Percentiles rank a stretch among this genome's conserved stretches.
Evolutionary conservation across 1,284 basidiomycete species (phyloP).

Genomic region (Golubevia pallescens): DNA sequence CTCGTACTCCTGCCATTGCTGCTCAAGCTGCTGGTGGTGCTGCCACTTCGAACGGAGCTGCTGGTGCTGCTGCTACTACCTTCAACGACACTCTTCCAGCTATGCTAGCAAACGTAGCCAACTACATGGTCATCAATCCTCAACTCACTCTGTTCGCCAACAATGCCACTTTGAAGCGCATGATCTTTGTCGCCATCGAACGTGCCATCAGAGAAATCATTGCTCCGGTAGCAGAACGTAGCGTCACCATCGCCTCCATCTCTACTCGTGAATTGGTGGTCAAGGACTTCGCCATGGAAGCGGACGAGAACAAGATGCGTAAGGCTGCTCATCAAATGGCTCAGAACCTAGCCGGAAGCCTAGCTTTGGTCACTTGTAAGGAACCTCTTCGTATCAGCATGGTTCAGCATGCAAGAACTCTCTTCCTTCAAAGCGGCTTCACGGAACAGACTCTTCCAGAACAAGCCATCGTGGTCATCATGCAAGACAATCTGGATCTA

Average conservation of each 20-base stretch:
- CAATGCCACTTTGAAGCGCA: conserved; percentile 86
- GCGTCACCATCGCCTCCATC: conserved; percentile 98
- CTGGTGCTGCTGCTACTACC: conserved; percentile 62
- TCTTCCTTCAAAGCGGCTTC: conserved; percentile 78
- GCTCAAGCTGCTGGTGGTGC: conserved; percentile 29
- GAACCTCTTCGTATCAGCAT: conserved; percentile 94
- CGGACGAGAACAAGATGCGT: conserved; percentile 86
- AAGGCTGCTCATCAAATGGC: conserved; percentile 95
- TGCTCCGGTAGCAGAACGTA: conserved; percentile 94
- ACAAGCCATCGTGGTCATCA: conserved; percentile 75
- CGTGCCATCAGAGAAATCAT: conserved; percentile 97
- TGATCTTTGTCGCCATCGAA: conserved; percentile 89
- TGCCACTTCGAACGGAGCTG: conserved; percentile 29
- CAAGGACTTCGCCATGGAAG: conserved; percentile 96
- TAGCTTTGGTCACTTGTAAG: conserved; percentile 97
- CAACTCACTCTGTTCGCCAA: conserved; percentile 72
- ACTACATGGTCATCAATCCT: conserved; percentile 78
- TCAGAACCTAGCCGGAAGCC: conserved; percentile 91
- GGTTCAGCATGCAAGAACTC: conserved; percentile 65
- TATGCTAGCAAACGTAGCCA: conserved; percentile 77
- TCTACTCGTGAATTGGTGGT: conserved; percentile 93
- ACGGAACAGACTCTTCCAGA: conserved; percentile 75
- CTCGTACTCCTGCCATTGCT: conserved; percentile 15
- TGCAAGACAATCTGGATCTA: conserved; percentile 90
- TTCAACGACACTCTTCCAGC: conserved; percentile 69